Evolutionary conservation across 108 stramenopile species (phyloP).

Genomic region (Mediolabrus comicus): DNA sequence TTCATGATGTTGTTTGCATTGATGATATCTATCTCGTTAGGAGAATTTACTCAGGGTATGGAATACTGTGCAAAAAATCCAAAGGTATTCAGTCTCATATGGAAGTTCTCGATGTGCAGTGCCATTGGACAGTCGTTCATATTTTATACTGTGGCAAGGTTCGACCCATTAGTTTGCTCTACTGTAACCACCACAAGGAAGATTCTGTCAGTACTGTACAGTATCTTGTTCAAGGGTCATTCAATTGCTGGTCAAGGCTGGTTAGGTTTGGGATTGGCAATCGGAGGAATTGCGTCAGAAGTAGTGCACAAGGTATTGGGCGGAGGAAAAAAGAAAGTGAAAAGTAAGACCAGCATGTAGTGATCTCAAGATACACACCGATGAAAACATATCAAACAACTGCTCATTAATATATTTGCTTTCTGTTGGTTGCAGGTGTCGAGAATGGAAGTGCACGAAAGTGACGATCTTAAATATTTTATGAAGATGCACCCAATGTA

Average conservation of each 20-base stretch:
- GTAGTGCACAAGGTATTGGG: conserved; percentile 38
- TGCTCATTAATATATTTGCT: too few species aligned
- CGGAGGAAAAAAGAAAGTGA: conserved; percentile 20
- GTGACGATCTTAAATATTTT: background rate
- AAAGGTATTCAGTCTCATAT: conserved; percentile 53
- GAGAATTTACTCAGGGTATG: conserved; percentile 59
- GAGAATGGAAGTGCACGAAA: background rate
- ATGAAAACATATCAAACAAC: too few species aligned
- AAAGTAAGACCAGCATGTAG: conserved; percentile 31
- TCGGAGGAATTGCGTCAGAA: conserved; percentile 69
- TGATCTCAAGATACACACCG: too few species aligned
- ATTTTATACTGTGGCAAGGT: conserved; percentile 84
- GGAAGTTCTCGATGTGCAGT: conserved; percentile 74
- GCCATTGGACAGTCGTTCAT: conserved; percentile 94
- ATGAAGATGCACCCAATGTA: background rate
- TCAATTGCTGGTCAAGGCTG: conserved; percentile 53
- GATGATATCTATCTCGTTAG: conserved; percentile 44
- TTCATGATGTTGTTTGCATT: conserved; percentile 67
- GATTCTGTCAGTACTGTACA: conserved; percentile 87
- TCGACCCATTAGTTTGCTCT: conserved; percentile 88
- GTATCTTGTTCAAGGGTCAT: conserved; percentile 77
- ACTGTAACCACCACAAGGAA: conserved; percentile 96
- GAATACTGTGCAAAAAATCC: conserved; percentile 60
- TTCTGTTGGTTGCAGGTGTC: too few species aligned
- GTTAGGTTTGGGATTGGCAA: conserved; percentile 65